Conservation (phyloP, 805 yeast genomes). For the Candida hispaniensis region DNA sequence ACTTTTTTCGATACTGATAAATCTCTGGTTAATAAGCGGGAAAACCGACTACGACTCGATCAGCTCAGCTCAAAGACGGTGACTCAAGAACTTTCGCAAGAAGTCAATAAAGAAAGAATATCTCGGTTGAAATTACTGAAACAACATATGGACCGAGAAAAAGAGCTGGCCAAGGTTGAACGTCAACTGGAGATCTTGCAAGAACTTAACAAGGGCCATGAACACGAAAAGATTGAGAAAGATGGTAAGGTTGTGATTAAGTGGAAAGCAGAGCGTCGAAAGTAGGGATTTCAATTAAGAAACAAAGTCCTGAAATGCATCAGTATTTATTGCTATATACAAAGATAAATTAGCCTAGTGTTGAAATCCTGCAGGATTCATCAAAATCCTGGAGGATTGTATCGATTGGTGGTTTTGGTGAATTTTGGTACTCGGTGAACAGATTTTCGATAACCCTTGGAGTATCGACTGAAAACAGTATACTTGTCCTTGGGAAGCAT, state of each 20-base stretch:
- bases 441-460: constrained; percentile 74
- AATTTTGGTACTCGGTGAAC: constrained; percentile 73
- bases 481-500: constrained; percentile 81
- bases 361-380: too few relatives aligned
- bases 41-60: constrained; percentile 54
- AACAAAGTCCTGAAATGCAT: neutral
- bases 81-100: constrained; percentile 23
- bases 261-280: constrained; percentile 57
- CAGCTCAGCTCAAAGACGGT: constrained; percentile 37
- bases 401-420: constrained; percentile 76
- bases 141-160: constrained; percentile 57
- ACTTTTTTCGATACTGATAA: constrained; percentile 61
- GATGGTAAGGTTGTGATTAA: constrained; percentile 65
- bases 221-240: constrained; percentile 59
- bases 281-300: constrained; percentile 18
- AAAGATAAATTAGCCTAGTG: too few relatives aligned
- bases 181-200: constrained; percentile 64
- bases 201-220: constrained; percentile 85
- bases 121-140: constrained; percentile 50
- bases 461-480: constrained; percentile 67
- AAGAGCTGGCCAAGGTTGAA: constrained; percentile 57
- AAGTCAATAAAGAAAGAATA: constrained; percentile 23
- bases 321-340: too few relatives aligned
- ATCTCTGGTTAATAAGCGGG: constrained; percentile 48
- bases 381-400: constrained; percentile 62